phyloP scores from a whole-genome alignment of 768 basidiomycete genomes.

The Serpula lacrymans region DNA sequence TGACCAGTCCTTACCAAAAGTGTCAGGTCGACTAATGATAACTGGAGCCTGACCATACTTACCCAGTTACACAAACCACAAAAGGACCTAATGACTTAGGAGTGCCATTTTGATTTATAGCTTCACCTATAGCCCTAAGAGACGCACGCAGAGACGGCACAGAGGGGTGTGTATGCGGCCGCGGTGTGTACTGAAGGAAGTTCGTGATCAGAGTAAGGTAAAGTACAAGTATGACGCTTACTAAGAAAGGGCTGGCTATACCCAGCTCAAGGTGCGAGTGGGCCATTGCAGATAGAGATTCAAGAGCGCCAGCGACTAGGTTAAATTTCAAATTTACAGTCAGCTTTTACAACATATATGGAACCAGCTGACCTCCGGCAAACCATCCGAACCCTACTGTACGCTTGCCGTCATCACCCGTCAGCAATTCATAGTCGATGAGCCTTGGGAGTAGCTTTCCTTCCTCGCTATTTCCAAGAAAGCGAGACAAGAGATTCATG shows the following conservation, averaged over 20 bases:
- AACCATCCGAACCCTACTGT: constrained; percentile 92
- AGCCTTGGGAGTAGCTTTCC: constrained; percentile 42
- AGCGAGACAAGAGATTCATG: constrained; percentile 68
- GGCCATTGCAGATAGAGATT: constrained; percentile 75
- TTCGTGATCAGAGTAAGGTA: background rate
- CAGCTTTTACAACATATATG: background rate
- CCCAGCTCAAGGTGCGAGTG: constrained; percentile 77
- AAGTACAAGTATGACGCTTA: constrained; percentile 30
- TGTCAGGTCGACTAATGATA: constrained; percentile 1
- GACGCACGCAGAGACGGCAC: constrained; percentile 49
- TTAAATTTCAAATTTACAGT: background rate
- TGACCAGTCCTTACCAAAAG: constrained; percentile 60
- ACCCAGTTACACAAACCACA: constrained; percentile 84
- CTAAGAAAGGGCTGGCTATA: constrained; percentile 79
- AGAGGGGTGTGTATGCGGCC: constrained; percentile 71
- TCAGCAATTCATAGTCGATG: constrained; percentile 86
- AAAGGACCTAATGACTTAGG: constrained; percentile 70
- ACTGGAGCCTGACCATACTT: constrained; percentile 14
- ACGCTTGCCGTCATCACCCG: constrained; percentile 57
- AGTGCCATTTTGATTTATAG: constrained; percentile 54
- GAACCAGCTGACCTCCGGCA: constrained; percentile 66
- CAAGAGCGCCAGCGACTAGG: constrained; percentile 79
- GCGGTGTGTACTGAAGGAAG: constrained; percentile 60
- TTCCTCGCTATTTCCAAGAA: constrained; percentile 37
- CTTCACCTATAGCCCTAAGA: constrained; percentile 54